Conservation (phyloP, 768 basidiomycete genomes). For the Leccinum obscurum region DNA sequence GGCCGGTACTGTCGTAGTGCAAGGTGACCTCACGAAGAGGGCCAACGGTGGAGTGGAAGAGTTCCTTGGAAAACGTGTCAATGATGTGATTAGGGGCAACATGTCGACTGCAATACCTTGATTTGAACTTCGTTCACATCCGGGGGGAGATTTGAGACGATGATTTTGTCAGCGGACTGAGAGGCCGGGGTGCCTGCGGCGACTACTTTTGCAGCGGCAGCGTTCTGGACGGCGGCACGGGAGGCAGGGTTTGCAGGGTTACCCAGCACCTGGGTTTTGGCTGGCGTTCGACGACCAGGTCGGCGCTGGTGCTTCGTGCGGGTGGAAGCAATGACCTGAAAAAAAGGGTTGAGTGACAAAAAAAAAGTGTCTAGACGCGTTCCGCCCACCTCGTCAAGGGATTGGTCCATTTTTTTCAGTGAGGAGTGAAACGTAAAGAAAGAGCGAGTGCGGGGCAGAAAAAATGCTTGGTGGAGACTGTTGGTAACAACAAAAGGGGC, state of each 20-base stretch:
- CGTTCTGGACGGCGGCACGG: conserved; percentile 53
- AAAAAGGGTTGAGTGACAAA: conserved; percentile 14
- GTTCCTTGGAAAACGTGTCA: conserved; percentile 60
- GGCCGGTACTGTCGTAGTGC: conserved; percentile 80
- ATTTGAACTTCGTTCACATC: conserved; percentile 95
- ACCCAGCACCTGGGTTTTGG: conserved; percentile 64
- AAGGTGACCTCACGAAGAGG: conserved; percentile 82
- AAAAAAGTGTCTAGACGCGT: conserved; percentile 8
- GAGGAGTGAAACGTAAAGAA: neutral
- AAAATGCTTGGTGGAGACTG: conserved; percentile 8
- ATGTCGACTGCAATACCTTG: conserved; percentile 56
- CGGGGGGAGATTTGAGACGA: conserved; percentile 88
- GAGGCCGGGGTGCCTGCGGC: conserved; percentile 40
- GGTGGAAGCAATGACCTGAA: conserved; percentile 61
- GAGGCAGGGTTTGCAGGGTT: conserved; percentile 48
- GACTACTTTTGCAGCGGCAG: conserved; percentile 42
- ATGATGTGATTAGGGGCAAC: neutral
- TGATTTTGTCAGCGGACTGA: conserved; percentile 77
- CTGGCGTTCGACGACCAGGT: conserved; percentile 45
- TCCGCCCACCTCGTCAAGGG: conserved; percentile 75
- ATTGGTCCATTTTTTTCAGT: conserved; percentile 69
- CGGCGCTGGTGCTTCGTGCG: conserved; percentile 47
- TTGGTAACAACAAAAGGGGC: conserved; percentile 32
- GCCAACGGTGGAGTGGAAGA: conserved; percentile 90
- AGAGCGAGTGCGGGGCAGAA: neutral